These are phyloP conservation scores for Leucocoprinus leucothites DNA, from an alignment of 768 basidiomycete species.

Conservation along the genomic window DNA sequence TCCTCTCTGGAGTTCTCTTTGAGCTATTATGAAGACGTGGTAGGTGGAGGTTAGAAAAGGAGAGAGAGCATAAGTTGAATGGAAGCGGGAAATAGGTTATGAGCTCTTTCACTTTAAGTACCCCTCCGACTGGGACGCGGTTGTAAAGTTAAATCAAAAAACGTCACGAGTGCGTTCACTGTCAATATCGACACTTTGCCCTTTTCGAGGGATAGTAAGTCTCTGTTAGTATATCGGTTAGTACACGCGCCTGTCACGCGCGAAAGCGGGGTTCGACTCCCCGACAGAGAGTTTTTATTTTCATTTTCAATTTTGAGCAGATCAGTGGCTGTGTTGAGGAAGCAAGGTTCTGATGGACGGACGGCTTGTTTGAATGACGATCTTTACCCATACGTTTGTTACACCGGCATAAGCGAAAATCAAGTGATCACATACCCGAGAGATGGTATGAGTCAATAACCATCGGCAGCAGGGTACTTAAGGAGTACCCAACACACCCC, in stretches of 20 bases:
- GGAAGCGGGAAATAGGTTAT: not conserved
- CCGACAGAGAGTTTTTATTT: slow-evolving; percentile 10
- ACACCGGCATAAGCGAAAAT: no score
- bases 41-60: not conserved
- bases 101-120: not conserved
- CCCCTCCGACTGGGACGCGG: no score
- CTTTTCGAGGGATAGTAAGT: no score
- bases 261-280: slow-evolving; percentile 18
- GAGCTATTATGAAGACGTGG: not conserved
- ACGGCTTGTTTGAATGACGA: no score
- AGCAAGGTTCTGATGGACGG: no score
- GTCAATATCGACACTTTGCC: no score
- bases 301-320: not conserved
- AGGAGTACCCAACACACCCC: no score
- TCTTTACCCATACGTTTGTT: no score
- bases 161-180: slow-evolving; percentile 1
- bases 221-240: slow-evolving; percentile 18
- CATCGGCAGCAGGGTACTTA: no score
- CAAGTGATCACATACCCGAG: no score
- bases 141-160: not conserved
- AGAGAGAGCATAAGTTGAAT: not conserved
- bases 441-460: no score
- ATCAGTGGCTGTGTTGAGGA: not conserved
- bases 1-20: not conserved
- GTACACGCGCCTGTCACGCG: slow-evolving; percentile 18